Conservation (phyloP, 305 asterid genomes). For the Lippia alba region DNA sequence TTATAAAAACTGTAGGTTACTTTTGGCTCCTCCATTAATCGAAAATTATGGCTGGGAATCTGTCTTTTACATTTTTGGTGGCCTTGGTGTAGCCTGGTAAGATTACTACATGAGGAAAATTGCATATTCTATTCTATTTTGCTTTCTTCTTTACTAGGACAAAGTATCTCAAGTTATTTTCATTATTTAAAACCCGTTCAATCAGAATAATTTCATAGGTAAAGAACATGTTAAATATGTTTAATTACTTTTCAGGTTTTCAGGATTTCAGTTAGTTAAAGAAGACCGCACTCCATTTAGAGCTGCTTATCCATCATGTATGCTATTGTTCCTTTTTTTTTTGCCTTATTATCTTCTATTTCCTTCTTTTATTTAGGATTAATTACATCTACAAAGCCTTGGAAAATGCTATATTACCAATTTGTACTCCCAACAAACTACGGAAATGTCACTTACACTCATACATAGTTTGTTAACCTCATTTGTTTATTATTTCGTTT, state of each 20-base stretch:
- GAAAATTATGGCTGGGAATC: conserved; percentile 92
- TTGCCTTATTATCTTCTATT: conserved; percentile 4
- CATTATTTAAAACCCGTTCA: neutral
- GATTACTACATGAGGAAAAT: conserved; percentile 32
- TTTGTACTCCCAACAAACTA: neutral
- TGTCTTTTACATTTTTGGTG: conserved; percentile 86
- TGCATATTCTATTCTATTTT: neutral
- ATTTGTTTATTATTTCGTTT: neutral
- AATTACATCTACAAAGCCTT: neutral
- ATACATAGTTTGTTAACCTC: too few relatives aligned
- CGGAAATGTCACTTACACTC: too few relatives aligned
- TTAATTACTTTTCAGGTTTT: conserved; percentile 67
- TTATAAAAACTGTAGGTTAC: conserved; percentile 67
- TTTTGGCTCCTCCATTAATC: conserved; percentile 92
- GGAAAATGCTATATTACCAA: neutral
- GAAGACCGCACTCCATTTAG: conserved; percentile 60
- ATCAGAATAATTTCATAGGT: conserved; percentile 7
- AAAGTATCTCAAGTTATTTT: neutral
- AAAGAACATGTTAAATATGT: conserved; percentile 25
- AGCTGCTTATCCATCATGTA: conserved; percentile 61
- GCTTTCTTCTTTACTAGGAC: conserved; percentile 18
- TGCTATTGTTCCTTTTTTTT: conserved; percentile 33
- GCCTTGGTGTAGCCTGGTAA: conserved; percentile 89
- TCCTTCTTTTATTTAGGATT: conserved; percentile 19
- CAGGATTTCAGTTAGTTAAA: conserved; percentile 77